phyloP scores from a whole-genome alignment of 1,139 yeast species.

The Oligophagozyma castellii region DNA sequence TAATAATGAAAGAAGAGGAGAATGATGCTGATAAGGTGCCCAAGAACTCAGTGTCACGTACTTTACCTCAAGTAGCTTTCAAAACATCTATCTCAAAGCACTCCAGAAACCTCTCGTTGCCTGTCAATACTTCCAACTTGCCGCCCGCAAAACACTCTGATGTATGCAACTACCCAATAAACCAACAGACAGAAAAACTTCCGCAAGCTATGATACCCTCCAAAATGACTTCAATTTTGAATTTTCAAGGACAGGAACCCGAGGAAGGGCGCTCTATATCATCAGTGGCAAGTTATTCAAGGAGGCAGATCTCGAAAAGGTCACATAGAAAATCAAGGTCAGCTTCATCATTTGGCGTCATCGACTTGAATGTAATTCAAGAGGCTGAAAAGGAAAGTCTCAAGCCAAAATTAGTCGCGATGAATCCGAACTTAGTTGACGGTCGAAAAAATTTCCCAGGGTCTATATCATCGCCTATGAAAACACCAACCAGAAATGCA shows the following conservation, averaged over 20 bases:
- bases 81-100: not conserved
- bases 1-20: conserved; percentile 22
- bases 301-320: conserved; percentile 4
- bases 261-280: no score
- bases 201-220: not conserved
- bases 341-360: conserved; percentile 20
- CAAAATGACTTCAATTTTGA: not conserved
- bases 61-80: conserved; percentile 1
- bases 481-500: no score
- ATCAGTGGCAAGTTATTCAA: no score
- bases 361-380: conserved; percentile 18
- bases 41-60: not conserved
- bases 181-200: no score
- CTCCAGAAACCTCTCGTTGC: conserved; percentile 1
- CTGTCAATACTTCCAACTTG: conserved; percentile 1
- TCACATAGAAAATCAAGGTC: conserved; percentile 20
- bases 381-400: conserved; percentile 8
- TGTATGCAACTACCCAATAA: no score
- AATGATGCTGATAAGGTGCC: conserved; percentile 4
- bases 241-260: not conserved
- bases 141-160: conserved; percentile 4
- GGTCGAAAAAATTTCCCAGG: no score
- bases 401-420: no score
- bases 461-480: no score
- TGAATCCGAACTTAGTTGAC: no score